Percentiles rank a stretch among this genome's conserved stretches.
These are phyloP conservation scores for Phytophthora vignae DNA, from an alignment of 352 stramenopile species.

Conservation along the genomic window DNA sequence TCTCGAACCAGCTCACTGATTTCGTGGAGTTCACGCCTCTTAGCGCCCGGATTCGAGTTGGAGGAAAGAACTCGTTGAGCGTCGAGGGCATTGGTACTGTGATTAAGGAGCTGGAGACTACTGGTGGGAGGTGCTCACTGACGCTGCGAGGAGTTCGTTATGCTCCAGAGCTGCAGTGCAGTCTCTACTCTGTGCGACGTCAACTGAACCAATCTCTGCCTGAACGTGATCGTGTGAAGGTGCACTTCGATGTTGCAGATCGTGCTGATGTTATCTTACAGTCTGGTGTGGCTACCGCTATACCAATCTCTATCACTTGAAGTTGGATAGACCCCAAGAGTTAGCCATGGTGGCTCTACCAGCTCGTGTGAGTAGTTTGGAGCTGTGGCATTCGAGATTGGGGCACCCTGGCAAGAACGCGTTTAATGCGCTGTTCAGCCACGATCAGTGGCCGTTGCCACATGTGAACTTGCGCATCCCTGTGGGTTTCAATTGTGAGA, in stretches of 20 bases:
- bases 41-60: conserved; percentile 8
- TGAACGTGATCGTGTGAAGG: background rate
- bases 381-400: conserved; percentile 8
- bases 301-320: conserved; percentile 6
- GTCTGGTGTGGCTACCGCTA: background rate
- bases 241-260: conserved; percentile 9
- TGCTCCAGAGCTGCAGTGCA: conserved; percentile 7
- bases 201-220: background rate
- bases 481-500: conserved; percentile 8
- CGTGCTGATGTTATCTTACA: background rate
- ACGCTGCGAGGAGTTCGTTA: conserved; percentile 5
- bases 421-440: conserved; percentile 12
- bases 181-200: conserved; percentile 2
- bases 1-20: conserved; percentile 17
- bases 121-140: background rate
- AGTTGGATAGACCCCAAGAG: background rate
- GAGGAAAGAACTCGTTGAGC: conserved; percentile 3
- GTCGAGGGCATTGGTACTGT: conserved; percentile 8
- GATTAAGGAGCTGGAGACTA: conserved; percentile 4
- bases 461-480: conserved; percentile 1
- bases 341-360: background rate
- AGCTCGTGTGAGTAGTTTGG: background rate
- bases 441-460: conserved; percentile 8
- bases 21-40: conserved; percentile 10
- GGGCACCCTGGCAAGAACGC: conserved; percentile 6